Base-by-base conservation (phyloP, 768 basidiomycete species). In the Exidia glandulosa region DNA sequence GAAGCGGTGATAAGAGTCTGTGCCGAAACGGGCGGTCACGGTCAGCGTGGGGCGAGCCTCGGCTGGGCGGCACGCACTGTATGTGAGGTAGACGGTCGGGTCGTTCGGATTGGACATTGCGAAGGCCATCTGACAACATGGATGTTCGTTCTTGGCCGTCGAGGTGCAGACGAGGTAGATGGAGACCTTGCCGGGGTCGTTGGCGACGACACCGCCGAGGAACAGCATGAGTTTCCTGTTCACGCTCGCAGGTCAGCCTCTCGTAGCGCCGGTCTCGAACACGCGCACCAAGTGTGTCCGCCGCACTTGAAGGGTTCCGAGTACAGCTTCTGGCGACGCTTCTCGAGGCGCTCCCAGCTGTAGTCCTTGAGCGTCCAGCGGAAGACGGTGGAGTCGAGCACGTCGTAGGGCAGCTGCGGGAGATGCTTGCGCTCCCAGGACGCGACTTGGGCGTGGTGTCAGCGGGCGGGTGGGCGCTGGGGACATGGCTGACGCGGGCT, bases 141-240 rank as follows among this genome's bases (percentile, higher is more conserved):
- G 50, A 29, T 54, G 50, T 23, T 54, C 30, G 27, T 54, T 27
- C 30, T 29, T 54, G 50, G 16, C 50, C 25, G 50, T 54, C 16
- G 50, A 54, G 25, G 50, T 54, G 50, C 50, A 54, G 27, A 54
- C 50, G 50, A 54, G 50, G 30, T 54, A 54, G 50, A 54, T 54
- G 50, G 50, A 54, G 50, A 54, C 50, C 50, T 54, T 54, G 50
- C 25, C 25, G 12, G 50, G 50, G 50, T 54, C 50, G 50, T 14
- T 29, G 25, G 50, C 50, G 25, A 54, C 50, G 50, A 54, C 50
- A 27, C 50, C 50, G 30, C 50, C 50, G 27, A 54, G 50, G 30
- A 54, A 54, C 7, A 54, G 50, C 50, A 54, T 54, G 50, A 54
- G 50, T 31, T 54, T 54, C 50, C 50, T 54, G 41, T 6, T 6